Base-by-base conservation (phyloP, 345 rosid genomes). In the Murraya koenigii region DNA sequence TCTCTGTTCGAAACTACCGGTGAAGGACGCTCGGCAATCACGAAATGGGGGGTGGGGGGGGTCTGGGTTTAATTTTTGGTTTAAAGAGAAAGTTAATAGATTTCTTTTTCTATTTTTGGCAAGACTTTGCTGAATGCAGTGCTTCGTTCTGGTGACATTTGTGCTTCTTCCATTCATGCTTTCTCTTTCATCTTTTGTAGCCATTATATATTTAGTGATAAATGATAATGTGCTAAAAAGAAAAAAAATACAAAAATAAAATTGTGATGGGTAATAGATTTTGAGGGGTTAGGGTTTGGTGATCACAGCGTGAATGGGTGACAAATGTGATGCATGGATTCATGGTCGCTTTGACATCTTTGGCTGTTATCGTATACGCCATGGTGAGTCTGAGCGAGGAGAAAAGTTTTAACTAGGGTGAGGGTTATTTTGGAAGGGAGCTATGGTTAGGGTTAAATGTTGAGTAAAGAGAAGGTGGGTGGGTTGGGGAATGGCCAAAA, bases 11-110 rank as follows among this genome's bases (percentile, higher is more conserved):
- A 88, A 84, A 83, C 87, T 82, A 83, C 75, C 66, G 86, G 87
- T 81, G 85, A 84, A 66, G 85, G 97, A 89, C 91, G 94, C 92
- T 90, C 88, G 89, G 97, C 93, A 90, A 79, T 84, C 92, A 84
- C 75, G 87, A 85, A 87, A 85, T 83, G 86, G 90, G 79, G 83
- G 71, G 2, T 52, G 22, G 22, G 15, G n/a, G n/a, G n/a, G n/a
- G n/a, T n/a, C n/a, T n/a, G n/a, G n/a, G n/a, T n/a, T 44, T 44
- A 44, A 44, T 13, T 44, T 80, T 79, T 83, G 84, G 80, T 84
- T 81, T 84, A 81, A 78, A 80, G 78, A 78, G 80, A 69, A 80
- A 76, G 69, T 69, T 35, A 7, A 66, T 35, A 7, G 25, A 71
- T 36, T 70, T 7, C 26, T 85, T 82, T 44, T 80, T 54, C 89